These are phyloP conservation scores for Acanthamoeba castellanii DNA, from an alignment of 208 protist species.

Conservation along the genomic window DNA sequence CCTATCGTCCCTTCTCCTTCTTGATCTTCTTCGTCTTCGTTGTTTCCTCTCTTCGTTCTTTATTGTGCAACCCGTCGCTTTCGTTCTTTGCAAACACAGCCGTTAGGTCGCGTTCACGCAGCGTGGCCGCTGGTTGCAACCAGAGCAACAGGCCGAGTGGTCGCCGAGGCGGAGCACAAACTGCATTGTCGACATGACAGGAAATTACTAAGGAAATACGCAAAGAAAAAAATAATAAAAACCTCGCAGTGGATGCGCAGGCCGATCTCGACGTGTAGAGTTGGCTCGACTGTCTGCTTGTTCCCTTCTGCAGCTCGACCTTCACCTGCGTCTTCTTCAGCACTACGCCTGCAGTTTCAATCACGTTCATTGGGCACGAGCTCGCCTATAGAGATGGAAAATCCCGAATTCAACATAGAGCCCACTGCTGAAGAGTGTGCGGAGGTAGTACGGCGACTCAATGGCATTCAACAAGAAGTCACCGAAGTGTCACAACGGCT, in stretches of 20 bases:
- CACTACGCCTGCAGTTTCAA: neutral
- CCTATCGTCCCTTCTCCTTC: neutral
- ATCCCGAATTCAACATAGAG: slow-evolving; percentile 12
- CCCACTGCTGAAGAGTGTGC: neutral
- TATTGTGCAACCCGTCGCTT: neutral
- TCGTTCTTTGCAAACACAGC: neutral
- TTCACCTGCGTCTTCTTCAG: no score
- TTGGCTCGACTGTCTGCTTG: neutral
- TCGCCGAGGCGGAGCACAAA: no score
- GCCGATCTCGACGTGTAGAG: neutral
- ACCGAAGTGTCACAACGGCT: neutral
- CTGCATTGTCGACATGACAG: no score
- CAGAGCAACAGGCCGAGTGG: no score
- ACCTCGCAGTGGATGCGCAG: neutral
- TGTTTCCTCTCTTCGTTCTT: neutral
- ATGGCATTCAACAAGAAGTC: neutral
- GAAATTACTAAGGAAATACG: neutral
- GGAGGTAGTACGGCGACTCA: neutral
- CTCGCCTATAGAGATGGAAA: neutral
- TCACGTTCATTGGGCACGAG: neutral
- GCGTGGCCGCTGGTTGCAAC: no score
- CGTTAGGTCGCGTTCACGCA: neutral
- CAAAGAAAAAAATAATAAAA: neutral
- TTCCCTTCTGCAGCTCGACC: neutral
- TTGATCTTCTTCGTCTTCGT: neutral